These are phyloP conservation scores for Cryptococcus sp. DNA, from an alignment of 1,284 basidiomycete species.

Conservation along the genomic window DNA sequence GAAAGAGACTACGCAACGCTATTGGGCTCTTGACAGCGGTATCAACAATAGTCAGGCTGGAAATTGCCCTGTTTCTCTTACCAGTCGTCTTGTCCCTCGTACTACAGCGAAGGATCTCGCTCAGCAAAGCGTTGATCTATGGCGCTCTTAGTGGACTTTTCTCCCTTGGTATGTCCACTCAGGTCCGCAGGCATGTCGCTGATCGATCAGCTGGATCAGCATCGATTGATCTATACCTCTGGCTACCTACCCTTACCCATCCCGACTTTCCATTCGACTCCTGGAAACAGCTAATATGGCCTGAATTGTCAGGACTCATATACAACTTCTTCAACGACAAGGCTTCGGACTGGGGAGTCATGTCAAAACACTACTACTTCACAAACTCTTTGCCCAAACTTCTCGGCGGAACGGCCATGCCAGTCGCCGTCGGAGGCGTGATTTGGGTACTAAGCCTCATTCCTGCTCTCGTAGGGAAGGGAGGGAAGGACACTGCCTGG, in stretches of 20 bases:
- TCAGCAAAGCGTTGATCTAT: conserved; percentile 53
- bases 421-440: conserved; percentile 59
- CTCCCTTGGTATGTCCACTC: conserved; percentile 56
- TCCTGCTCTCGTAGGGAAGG: not conserved
- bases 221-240: conserved; percentile 79
- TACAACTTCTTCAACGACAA: conserved; percentile 89
- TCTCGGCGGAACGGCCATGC: conserved; percentile 58
- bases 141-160: conserved; percentile 57
- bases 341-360: conserved; percentile 85
- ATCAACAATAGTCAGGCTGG: conserved; percentile 72
- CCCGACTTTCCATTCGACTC: conserved; percentile 32
- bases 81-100: conserved; percentile 62
- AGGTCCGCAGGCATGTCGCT: not conserved
- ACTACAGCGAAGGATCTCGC: conserved; percentile 49
- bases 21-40: conserved; percentile 59
- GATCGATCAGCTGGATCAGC: conserved; percentile 59
- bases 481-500: not conserved
- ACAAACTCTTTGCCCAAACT: conserved; percentile 71
- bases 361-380: conserved; percentile 69
- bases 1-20: conserved; percentile 26
- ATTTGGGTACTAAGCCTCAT: conserved; percentile 26
- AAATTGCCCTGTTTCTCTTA: conserved; percentile 65
- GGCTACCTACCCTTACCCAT: conserved; percentile 51
- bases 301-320: conserved; percentile 71
- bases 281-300: conserved; percentile 64